These are phyloP conservation scores for Manihot esculenta DNA, from an alignment of 441 rosid genomes.

Conservation along the genomic window DNA sequence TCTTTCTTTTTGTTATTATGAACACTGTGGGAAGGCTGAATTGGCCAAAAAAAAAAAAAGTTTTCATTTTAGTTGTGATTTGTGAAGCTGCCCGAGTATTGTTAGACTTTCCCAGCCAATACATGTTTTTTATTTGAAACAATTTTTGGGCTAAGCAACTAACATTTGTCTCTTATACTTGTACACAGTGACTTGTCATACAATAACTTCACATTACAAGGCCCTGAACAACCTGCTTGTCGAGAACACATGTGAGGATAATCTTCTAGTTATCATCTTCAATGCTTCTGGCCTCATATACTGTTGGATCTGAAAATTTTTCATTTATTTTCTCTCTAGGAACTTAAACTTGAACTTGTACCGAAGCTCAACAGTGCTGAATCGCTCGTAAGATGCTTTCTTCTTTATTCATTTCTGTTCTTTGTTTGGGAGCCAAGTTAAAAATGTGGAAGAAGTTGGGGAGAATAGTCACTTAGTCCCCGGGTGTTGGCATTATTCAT, in stretches of 20 bases:
- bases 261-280: neutral
- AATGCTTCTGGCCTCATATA: slow-evolving; percentile 1
- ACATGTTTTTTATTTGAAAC: neutral
- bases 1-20: neutral
- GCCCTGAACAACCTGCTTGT: slow-evolving; percentile 60
- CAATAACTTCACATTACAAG: slow-evolving; percentile 70
- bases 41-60: neutral
- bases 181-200: slow-evolving; percentile 82
- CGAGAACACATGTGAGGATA: slow-evolving; percentile 52
- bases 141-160: neutral
- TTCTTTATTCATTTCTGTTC: neutral
- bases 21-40: neutral
- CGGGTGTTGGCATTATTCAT: too few species aligned
- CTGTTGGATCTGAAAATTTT: slow-evolving; percentile 24
- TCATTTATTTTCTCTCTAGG: slow-evolving; percentile 38
- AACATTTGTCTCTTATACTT: slow-evolving; percentile 19
- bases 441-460: neutral
- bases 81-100: neutral
- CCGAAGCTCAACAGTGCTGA: slow-evolving; percentile 46
- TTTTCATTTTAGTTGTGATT: neutral
- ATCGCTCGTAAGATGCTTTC: slow-evolving; percentile 47
- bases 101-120: neutral
- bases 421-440: neutral
- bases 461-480: too few species aligned
- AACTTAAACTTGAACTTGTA: slow-evolving; percentile 78